A percentile compares a stretch with the other conserved stretches of the same genome.
phyloP scores from a whole-genome alignment of 176 grass and related monocot genomes.

The Thalia dealbata region DNA sequence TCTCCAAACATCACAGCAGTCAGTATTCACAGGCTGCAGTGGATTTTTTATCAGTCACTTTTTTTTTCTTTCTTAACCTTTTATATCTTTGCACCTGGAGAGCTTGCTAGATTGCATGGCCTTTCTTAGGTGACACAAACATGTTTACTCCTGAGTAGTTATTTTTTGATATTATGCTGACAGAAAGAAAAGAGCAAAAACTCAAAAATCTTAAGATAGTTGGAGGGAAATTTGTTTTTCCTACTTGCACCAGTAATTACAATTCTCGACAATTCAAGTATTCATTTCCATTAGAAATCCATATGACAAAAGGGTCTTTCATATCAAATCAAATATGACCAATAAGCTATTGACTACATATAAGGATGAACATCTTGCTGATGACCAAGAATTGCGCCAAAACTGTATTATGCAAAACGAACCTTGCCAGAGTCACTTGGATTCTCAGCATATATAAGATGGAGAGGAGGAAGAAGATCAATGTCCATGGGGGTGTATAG shows the following conservation, averaged over 20 bases:
- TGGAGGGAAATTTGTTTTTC: neutral
- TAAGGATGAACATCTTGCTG: neutral
- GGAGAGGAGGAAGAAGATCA: conserved; percentile 51
- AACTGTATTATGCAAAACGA: conserved; percentile 3
- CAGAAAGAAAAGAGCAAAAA: too few relatives aligned
- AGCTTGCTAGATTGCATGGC: too few relatives aligned
- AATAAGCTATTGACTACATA: neutral
- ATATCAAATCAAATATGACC: neutral
- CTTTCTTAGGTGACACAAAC: too few relatives aligned
- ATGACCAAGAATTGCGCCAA: neutral
- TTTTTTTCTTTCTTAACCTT: too few relatives aligned
- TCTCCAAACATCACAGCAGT: too few relatives aligned
- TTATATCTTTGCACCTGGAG: too few relatives aligned
- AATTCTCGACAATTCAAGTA: neutral
- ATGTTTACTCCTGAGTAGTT: too few relatives aligned
- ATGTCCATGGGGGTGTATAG: conserved; percentile 50
- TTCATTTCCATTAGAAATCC: neutral
- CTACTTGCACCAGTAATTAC: neutral
- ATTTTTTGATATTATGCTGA: too few relatives aligned
- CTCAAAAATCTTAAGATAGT: too few relatives aligned
- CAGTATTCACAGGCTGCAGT: too few relatives aligned
- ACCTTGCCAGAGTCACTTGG: conserved; percentile 95
- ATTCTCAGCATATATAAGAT: conserved; percentile 76
- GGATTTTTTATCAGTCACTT: too few relatives aligned
- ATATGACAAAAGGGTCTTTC: neutral